These are phyloP conservation scores for Hymenochaete sp. DNA, from an alignment of 1,284 basidiomycete genomes.

Conservation along the genomic window DNA sequence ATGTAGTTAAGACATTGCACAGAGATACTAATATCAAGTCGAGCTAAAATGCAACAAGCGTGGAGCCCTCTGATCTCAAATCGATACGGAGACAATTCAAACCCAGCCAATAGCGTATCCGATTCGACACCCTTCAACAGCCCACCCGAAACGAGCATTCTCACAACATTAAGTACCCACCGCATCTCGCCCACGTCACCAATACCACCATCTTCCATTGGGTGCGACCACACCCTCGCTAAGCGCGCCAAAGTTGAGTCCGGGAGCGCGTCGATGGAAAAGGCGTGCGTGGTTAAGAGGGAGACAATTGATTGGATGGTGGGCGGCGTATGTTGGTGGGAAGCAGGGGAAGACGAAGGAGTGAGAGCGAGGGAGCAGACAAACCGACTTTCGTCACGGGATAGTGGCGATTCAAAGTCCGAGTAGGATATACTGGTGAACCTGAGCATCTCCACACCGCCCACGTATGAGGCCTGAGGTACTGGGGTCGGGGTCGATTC, in stretches of 20 bases:
- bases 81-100: background rate
- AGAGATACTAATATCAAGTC: too few relatives aligned
- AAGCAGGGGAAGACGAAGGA: too few relatives aligned
- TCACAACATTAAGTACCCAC: background rate
- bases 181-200: background rate
- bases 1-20: too few relatives aligned
- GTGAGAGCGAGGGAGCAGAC: background rate
- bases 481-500: too few relatives aligned
- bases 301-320: background rate
- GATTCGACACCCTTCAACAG: background rate
- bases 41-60: too few relatives aligned
- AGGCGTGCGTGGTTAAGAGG: background rate
- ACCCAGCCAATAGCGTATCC: background rate
- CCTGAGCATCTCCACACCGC: too few relatives aligned
- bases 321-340: too few relatives aligned
- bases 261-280: too few relatives aligned
- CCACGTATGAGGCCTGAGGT: too few relatives aligned
- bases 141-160: background rate
- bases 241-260: too few relatives aligned
- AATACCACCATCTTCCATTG: too few relatives aligned
- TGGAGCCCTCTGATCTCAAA: background rate
- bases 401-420: background rate
- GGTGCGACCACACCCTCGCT: background rate
- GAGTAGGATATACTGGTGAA: background rate
- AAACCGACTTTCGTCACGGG: background rate